These are phyloP conservation scores for Symbiodinium pilosum DNA, from an alignment of 73 alveolate species.

Conservation along the genomic window DNA sequence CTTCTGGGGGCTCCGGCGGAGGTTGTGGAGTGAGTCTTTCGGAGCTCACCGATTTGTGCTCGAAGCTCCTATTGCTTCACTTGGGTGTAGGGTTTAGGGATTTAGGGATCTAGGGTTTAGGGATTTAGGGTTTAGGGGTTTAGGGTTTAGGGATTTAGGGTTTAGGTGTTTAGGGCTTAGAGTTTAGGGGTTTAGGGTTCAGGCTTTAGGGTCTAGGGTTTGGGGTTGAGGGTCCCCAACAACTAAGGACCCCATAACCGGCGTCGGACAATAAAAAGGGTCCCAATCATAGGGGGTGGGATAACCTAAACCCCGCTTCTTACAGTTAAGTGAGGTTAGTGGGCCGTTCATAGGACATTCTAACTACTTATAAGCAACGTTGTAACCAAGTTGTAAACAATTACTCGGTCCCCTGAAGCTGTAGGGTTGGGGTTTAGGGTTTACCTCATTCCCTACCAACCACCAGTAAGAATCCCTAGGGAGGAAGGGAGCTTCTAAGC, in stretches of 20 bases:
- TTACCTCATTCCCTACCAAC: too few species aligned
- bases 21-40: constrained; percentile 25
- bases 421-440: neutral
- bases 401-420: neutral
- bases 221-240: neutral
- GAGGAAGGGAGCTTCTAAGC: too few species aligned
- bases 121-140: neutral
- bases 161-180: neutral
- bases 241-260: neutral
- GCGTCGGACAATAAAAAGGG: too few species aligned
- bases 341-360: too few species aligned
- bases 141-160: neutral
- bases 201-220: neutral
- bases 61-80: constrained; percentile 1
- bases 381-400: too few species aligned
- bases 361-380: too few species aligned
- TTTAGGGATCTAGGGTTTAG: neutral
- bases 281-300: too few species aligned
- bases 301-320: too few species aligned
- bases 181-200: neutral
- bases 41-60: constrained; percentile 74
- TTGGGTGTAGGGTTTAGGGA: neutral
- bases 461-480: too few species aligned
- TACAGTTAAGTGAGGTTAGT: too few species aligned
- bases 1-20: neutral